Conservation (phyloP, 2,329 filamentous ascomycete genomes). For the Aureobasidium sp. region DNA sequence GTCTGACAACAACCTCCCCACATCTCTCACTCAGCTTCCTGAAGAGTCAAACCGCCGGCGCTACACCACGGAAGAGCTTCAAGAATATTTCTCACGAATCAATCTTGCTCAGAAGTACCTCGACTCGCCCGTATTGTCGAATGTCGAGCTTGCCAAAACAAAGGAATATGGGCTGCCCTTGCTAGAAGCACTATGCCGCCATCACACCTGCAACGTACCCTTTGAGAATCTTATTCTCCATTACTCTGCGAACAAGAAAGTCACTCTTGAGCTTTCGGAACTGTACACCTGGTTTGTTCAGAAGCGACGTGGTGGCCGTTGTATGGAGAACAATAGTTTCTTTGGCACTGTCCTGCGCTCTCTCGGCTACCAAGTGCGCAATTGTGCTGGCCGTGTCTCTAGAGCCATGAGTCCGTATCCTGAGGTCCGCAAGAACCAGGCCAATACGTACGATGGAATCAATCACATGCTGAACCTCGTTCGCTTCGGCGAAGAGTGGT, state of each 20-base stretch:
- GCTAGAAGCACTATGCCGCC: constrained; percentile 15
- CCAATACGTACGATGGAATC: background rate
- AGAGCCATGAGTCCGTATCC: constrained; percentile 22
- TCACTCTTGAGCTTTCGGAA: constrained; percentile 43
- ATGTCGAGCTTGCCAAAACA: background rate
- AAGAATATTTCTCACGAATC: background rate
- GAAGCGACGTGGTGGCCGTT: constrained; percentile 49
- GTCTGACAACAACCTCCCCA: background rate
- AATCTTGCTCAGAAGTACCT: background rate
- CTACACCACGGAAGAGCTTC: background rate
- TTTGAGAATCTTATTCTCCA: constrained; percentile 54
- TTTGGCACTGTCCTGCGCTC: constrained; percentile 46
- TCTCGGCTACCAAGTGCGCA: constrained; percentile 43
- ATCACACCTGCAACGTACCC: constrained; percentile 43
- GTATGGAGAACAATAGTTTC: constrained; percentile 53
- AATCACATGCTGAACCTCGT: constrained; percentile 6
- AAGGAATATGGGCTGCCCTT: background rate
- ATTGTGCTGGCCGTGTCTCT: constrained; percentile 33
- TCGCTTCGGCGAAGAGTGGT: constrained; percentile 20
- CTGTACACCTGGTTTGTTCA: constrained; percentile 47
- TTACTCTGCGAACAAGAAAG: constrained; percentile 42
- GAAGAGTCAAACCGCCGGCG: background rate
- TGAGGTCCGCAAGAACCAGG: constrained; percentile 15
- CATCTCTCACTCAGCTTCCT: background rate
- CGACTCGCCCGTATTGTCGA: background rate